A percentile compares a stretch with the other conserved stretches of the same genome.
phyloP scores from a whole-genome alignment of 805 yeast genomes.

The Candida odintsovae region DNA sequence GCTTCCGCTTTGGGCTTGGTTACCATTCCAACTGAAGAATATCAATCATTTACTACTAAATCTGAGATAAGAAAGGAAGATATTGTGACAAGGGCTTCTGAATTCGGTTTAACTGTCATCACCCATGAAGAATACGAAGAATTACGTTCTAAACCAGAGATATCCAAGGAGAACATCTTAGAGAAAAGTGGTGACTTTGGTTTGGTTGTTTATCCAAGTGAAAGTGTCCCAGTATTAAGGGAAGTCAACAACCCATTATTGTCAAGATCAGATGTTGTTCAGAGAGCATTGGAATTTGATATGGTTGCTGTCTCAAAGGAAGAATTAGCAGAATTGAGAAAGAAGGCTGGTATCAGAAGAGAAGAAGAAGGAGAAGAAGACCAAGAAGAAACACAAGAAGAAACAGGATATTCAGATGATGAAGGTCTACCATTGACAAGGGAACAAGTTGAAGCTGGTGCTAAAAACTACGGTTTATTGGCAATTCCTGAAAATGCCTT shows the following conservation, averaged over 20 bases:
- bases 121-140: slow-evolving; percentile 26
- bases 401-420: not conserved
- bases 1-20: slow-evolving; percentile 2
- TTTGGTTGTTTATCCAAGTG: slow-evolving; percentile 26
- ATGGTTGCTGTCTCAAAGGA: slow-evolving; percentile 30
- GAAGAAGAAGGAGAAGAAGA: slow-evolving; percentile 3
- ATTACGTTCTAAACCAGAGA: slow-evolving; percentile 4
- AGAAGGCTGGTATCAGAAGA: slow-evolving; percentile 15
- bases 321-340: slow-evolving; percentile 26
- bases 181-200: slow-evolving; percentile 28
- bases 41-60: not conserved
- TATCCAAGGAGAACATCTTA: slow-evolving; percentile 6
- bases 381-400: slow-evolving; percentile 3
- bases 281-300: slow-evolving; percentile 28
- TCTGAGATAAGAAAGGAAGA: slow-evolving; percentile 6
- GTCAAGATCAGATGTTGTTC: slow-evolving; percentile 13
- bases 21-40: not conserved
- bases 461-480: slow-evolving; percentile 41
- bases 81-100: slow-evolving; percentile 16
- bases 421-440: slow-evolving; percentile 9
- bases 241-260: not conserved
- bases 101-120: slow-evolving; percentile 29
- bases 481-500: slow-evolving; percentile 55
- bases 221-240: slow-evolving; percentile 10
- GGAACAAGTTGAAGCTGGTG: slow-evolving; percentile 31